Evolutionary conservation across 495 filamentous ascomycete genomes (phyloP).

Genomic region (Penicillium psychrofluorescens): DNA sequence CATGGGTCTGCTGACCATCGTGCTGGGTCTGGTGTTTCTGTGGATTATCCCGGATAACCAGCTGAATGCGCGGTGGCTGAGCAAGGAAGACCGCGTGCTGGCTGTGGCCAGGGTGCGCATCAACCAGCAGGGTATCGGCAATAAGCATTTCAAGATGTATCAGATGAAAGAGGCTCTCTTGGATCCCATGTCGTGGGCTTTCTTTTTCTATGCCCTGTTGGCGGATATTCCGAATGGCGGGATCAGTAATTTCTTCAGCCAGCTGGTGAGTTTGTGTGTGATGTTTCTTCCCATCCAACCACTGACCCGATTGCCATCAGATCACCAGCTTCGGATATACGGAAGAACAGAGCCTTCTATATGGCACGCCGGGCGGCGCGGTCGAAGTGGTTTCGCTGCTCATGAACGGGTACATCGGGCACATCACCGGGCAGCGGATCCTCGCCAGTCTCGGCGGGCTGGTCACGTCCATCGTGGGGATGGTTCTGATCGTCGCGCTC

Average conservation of each 20-base stretch:
- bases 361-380: conserved; percentile 54
- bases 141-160: conserved; percentile 59
- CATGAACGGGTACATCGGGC: conserved; percentile 48
- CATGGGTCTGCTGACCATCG: conserved; percentile 53
- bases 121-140: conserved; percentile 64
- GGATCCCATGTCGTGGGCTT: conserved; percentile 60
- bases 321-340: conserved; percentile 42
- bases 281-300: background rate
- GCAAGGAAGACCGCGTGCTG: conserved; percentile 50
- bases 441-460: conserved; percentile 26
- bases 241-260: conserved; percentile 66
- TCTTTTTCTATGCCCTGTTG: conserved; percentile 54
- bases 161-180: conserved; percentile 53
- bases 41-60: conserved; percentile 64
- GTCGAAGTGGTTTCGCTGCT: conserved; percentile 57
- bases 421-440: conserved; percentile 46
- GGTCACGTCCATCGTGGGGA: conserved; percentile 37
- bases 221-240: conserved; percentile 62
- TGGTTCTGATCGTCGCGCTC: conserved; percentile 9
- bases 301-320: conserved; percentile 7
- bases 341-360: conserved; percentile 50
- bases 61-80: conserved; percentile 60
- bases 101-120: conserved; percentile 53
- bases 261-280: conserved; percentile 29
- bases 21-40: conserved; percentile 51